Evolutionary conservation across 2,329 filamentous ascomycete genomes (phyloP), one percentile per base, ranked within the genome.

Genomic region (Tolypocladium guangdongense): DNA sequence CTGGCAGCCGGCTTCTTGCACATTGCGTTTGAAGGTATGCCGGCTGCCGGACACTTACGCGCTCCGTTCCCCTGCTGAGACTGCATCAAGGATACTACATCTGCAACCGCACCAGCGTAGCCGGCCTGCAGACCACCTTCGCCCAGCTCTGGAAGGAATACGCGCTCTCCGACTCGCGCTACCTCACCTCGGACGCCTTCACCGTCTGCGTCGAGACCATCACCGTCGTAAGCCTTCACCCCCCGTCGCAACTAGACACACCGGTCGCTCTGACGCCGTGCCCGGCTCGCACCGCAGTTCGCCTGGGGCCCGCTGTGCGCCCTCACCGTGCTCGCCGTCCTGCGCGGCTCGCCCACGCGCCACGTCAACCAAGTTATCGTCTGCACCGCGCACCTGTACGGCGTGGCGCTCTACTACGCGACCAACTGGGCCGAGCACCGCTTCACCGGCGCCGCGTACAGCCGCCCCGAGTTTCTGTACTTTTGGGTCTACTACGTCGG

Each of bases 81-180:
- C 22, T 18, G 10, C n/a, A 16, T 45, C 20, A 16, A 84, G 82
- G 85, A 38, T 95, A 95, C 68, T 95, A 90, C 65, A 77, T 90
- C 57, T 68, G 80, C 58, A 82, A 91, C 65, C 86, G 88, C 66
- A 70, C 74, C 24, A 73, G 71, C 27, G 77, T 96, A 66, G 81
- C 83, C 0, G 74, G 78, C 12, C 81, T 81, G 55, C 85, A 90
- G 65, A 83, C 84, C 52, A 71, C 93, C 8, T 86, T 91, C 54
- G 88, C 86, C 3, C 89, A 96, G 72, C 75, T 95, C 46, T 96
- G 90, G 90, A 96, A 96, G 66, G 90, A 96, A 69, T 96, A 96
- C 66, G 79, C 88, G 3, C 77, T 91, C 36, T 91, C 88, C 2
- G 90, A 96, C 71, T 95, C 90, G 52, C 80, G 90, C 45, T 96